Evolutionary conservation across 768 basidiomycete species (phyloP).

Genomic region (Podaxis carcinomalis): DNA sequence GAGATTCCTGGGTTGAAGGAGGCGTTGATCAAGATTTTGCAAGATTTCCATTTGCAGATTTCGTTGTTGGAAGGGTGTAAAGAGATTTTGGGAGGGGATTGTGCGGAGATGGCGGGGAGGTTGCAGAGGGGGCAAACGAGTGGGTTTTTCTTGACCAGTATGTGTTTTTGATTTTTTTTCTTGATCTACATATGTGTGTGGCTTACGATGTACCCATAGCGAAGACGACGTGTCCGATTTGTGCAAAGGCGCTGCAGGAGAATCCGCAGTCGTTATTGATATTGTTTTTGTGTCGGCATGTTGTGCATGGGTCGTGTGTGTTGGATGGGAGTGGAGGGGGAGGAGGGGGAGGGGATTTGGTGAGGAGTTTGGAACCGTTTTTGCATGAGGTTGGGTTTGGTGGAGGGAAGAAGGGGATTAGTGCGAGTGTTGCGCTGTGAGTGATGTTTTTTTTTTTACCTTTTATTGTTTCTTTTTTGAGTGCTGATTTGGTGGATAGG

Average conservation of each 20-base stretch:
- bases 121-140: constrained; percentile 75
- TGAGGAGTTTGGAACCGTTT: constrained; percentile 12
- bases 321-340: constrained; percentile 57
- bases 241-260: constrained; percentile 53
- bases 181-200: background rate
- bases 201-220: constrained; percentile 32
- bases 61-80: constrained; percentile 92
- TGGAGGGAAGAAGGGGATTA: constrained; percentile 42
- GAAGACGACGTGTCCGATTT: constrained; percentile 63
- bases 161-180: constrained; percentile 23
- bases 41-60: constrained; percentile 93
- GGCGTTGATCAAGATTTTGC: constrained; percentile 93
- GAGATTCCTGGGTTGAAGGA: constrained; percentile 95
- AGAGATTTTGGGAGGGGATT: constrained; percentile 81
- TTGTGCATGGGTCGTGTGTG: constrained; percentile 78
- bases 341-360: constrained; percentile 39
- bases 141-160: constrained; percentile 76
- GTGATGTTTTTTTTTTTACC: constrained; percentile 31
- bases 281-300: constrained; percentile 84
- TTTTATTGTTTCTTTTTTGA: background rate
- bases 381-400: constrained; percentile 21
- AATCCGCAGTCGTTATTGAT: constrained; percentile 58
- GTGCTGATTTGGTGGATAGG: constrained; percentile 2
- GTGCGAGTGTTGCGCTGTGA: constrained; percentile 78
- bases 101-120: constrained; percentile 59